Evolutionary conservation across 352 stramenopile species (phyloP).

Genomic region (Sclerospora graminicola): DNA sequence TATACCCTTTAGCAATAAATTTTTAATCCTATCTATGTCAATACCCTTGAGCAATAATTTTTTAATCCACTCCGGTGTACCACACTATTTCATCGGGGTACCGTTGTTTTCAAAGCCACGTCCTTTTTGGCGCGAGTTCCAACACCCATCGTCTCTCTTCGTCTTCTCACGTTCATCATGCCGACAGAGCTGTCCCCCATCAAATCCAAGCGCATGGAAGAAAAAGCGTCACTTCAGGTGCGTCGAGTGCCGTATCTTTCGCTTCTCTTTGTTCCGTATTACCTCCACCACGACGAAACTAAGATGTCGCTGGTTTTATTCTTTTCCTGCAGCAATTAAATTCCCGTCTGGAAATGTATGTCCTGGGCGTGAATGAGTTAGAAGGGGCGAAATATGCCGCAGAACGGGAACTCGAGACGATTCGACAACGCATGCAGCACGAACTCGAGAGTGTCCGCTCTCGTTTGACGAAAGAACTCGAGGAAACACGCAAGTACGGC

Average conservation of each 20-base stretch:
- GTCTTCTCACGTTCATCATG: slow-evolving; percentile 15
- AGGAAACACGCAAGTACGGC: slow-evolving; percentile 64
- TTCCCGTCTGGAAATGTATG: slow-evolving; percentile 72
- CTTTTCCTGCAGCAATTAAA: slow-evolving; percentile 45
- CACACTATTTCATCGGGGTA: background rate
- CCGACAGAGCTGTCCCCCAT: slow-evolving; percentile 62
- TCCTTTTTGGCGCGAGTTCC: background rate
- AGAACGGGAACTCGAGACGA: slow-evolving; percentile 71
- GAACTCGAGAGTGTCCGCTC: slow-evolving; percentile 54
- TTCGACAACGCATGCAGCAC: slow-evolving; percentile 69
- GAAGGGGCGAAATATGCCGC: slow-evolving; percentile 61
- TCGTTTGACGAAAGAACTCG: slow-evolving; percentile 55
- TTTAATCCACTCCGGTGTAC: too few species aligned
- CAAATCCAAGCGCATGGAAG: slow-evolving; percentile 78
- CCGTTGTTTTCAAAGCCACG: slow-evolving; percentile 1
- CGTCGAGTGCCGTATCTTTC: background rate
- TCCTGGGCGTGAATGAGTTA: slow-evolving; percentile 77
- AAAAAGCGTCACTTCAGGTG: slow-evolving; percentile 74
- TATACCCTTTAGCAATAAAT: too few species aligned
- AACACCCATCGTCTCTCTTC: background rate
- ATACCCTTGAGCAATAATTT: too few species aligned
- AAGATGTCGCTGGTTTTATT: slow-evolving; percentile 2
- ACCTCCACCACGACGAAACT: background rate
- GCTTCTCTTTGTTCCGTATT: background rate
- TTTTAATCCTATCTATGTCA: too few species aligned